Conservation (phyloP, 495 filamentous ascomycete species). For the Filosporella fistucella region DNA sequence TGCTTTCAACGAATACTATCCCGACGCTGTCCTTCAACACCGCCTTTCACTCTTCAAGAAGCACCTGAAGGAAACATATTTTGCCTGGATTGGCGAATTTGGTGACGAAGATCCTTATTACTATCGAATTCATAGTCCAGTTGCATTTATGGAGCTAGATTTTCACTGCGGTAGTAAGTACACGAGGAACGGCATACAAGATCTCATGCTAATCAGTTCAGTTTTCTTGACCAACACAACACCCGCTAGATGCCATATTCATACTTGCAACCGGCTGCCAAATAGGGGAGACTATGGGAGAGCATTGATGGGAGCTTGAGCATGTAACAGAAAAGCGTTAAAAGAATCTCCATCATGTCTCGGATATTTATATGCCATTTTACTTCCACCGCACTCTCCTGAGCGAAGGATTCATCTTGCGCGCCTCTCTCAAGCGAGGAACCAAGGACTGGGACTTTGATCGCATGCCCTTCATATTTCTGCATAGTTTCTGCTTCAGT, state of each 20-base stretch:
- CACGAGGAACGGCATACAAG: not conserved
- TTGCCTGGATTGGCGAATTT: slow-evolving; percentile 68
- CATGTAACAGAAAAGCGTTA: no score
- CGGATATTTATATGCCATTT: no score
- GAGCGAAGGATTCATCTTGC: no score
- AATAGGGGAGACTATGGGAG: slow-evolving; percentile 73
- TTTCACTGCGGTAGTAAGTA: slow-evolving; percentile 59
- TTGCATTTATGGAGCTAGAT: slow-evolving; percentile 71
- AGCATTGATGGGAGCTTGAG: slow-evolving; percentile 40
- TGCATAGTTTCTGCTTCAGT: no score
- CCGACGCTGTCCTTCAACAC: slow-evolving; percentile 40
- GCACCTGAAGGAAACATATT: slow-evolving; percentile 63
- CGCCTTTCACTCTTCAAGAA: slow-evolving; percentile 45
- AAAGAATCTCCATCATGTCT: no score
- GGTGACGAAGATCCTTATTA: slow-evolving; percentile 68
- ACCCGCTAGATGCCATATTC: slow-evolving; percentile 73
- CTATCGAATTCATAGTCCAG: slow-evolving; percentile 69
- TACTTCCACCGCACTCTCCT: no score
- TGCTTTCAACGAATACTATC: slow-evolving; percentile 63
- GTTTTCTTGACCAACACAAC: slow-evolving; percentile 70
- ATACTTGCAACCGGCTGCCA: slow-evolving; percentile 64
- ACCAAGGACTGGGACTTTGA: no score
- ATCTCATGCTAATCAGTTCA: slow-evolving; percentile 3
- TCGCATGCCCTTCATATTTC: no score
- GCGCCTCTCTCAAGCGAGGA: no score